phyloP scores from a whole-genome alignment of 2,329 filamentous ascomycete species.

The Hypoxylon sp. region DNA sequence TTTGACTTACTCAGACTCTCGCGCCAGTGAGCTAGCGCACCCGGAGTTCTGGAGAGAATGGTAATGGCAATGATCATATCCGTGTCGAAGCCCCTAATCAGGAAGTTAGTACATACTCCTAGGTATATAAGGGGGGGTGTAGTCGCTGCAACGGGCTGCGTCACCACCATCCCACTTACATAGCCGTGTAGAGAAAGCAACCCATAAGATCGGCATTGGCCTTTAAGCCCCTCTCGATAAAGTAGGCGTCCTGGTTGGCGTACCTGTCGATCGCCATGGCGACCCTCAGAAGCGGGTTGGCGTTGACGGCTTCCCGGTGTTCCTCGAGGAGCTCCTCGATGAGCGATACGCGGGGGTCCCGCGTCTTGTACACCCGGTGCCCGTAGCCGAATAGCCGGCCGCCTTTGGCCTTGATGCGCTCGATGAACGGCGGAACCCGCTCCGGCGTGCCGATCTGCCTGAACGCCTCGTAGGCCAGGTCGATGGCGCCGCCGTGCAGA shows the following conservation, averaged over 20 bases:
- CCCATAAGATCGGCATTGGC: slow-evolving; percentile 63
- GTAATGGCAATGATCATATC: slow-evolving; percentile 53
- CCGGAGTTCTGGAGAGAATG: slow-evolving; percentile 48
- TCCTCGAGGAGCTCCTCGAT: slow-evolving; percentile 49
- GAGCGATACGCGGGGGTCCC: slow-evolving; percentile 48
- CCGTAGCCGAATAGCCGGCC: slow-evolving; percentile 60
- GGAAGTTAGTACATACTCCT: slow-evolving; percentile 11
- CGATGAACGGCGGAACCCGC: slow-evolving; percentile 58
- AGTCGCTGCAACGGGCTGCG: slow-evolving; percentile 1
- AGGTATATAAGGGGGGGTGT: background rate
- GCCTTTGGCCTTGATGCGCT: slow-evolving; percentile 60
- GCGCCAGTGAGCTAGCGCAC: slow-evolving; percentile 54
- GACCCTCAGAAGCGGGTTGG: slow-evolving; percentile 56
- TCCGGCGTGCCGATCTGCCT: slow-evolving; percentile 57
- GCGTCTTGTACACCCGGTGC: slow-evolving; percentile 52
- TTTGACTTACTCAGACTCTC: slow-evolving; percentile 50
- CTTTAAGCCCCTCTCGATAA: slow-evolving; percentile 56
- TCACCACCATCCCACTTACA: slow-evolving; percentile 47
- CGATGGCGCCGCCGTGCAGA: slow-evolving; percentile 66
- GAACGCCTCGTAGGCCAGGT: slow-evolving; percentile 62
- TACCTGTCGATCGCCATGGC: slow-evolving; percentile 58
- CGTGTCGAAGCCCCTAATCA: slow-evolving; percentile 51
- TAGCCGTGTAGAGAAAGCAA: slow-evolving; percentile 60
- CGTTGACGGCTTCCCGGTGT: slow-evolving; percentile 46
- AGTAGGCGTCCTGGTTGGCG: slow-evolving; percentile 57